Evolutionary conservation across 352 stramenopile species (phyloP).

Genomic region (Phytophthora megakarya): DNA sequence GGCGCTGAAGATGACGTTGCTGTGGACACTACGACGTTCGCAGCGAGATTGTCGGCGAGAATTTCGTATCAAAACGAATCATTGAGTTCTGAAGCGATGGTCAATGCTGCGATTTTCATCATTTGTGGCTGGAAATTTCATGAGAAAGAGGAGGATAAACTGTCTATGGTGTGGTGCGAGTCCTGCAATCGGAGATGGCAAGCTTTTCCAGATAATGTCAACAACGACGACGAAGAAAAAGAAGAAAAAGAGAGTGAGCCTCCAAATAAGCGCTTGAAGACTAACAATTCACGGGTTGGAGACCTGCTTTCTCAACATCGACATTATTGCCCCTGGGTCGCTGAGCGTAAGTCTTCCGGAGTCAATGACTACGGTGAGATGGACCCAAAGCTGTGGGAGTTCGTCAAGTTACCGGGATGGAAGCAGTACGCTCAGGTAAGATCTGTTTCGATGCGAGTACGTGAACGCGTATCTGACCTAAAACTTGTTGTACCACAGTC

Average conservation of each 20-base stretch:
- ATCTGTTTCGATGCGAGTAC: background rate
- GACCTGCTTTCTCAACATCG: constrained; percentile 46
- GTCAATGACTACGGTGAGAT: constrained; percentile 30
- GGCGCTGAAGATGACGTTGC: background rate
- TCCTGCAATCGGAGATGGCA: constrained; percentile 56
- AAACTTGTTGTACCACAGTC: constrained; percentile 8
- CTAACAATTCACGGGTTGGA: constrained; percentile 1
- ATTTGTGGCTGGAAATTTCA: constrained; percentile 51
- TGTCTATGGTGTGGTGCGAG: constrained; percentile 35
- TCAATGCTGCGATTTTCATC: constrained; percentile 41
- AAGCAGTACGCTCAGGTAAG: constrained; percentile 47
- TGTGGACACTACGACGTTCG: constrained; percentile 15
- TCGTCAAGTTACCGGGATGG: constrained; percentile 41
- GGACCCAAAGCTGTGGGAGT: constrained; percentile 29
- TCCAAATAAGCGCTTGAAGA: constrained; percentile 43
- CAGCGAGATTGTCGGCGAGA: constrained; percentile 19
- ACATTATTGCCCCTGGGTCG: constrained; percentile 69
- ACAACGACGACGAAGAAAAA: constrained; percentile 2
- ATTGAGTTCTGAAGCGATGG: constrained; percentile 20
- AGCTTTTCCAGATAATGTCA: background rate
- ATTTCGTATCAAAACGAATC: constrained; percentile 8
- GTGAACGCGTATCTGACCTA: background rate
- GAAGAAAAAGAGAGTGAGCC: constrained; percentile 23
- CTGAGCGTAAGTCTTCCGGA: constrained; percentile 16
- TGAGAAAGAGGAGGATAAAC: constrained; percentile 1